Conservation (phyloP, 169 alveolate species). For the Amoebophrya sp. region DNA sequence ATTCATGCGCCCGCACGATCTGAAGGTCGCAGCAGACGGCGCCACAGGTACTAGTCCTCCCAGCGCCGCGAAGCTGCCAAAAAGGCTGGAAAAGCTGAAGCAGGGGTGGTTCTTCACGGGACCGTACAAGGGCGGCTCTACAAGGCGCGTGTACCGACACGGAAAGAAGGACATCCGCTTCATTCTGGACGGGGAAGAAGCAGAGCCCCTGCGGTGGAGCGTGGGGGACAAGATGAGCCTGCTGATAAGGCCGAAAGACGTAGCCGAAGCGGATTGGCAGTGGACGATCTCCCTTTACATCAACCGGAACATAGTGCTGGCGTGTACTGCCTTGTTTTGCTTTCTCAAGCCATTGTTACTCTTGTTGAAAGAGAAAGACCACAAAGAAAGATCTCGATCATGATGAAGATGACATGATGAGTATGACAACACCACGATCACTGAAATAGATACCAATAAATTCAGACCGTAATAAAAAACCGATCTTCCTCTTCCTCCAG, state of each 20-base stretch:
- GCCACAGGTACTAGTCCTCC: no score
- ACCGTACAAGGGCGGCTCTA: neutral
- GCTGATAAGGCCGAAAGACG: neutral
- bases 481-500: no score
- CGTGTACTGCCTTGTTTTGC: neutral
- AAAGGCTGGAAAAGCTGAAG: neutral
- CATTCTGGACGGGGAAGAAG: neutral
- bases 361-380: no score
- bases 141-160: neutral
- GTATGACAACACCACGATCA: no score
- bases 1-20: neutral
- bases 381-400: no score
- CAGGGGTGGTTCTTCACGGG: conserved; percentile 1
- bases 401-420: no score
- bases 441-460: no score
- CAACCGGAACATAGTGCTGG: neutral
- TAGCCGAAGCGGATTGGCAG: neutral
- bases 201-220: neutral
- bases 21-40: no score
- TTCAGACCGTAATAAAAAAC: no score
- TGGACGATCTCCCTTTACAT: neutral
- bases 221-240: neutral
- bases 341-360: no score
- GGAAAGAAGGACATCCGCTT: neutral
- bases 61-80: neutral